Evolutionary conservation across 2,329 filamentous ascomycete genomes (phyloP), one percentile per base, ranked within the genome.

Genomic region (Periconia digitata): DNA sequence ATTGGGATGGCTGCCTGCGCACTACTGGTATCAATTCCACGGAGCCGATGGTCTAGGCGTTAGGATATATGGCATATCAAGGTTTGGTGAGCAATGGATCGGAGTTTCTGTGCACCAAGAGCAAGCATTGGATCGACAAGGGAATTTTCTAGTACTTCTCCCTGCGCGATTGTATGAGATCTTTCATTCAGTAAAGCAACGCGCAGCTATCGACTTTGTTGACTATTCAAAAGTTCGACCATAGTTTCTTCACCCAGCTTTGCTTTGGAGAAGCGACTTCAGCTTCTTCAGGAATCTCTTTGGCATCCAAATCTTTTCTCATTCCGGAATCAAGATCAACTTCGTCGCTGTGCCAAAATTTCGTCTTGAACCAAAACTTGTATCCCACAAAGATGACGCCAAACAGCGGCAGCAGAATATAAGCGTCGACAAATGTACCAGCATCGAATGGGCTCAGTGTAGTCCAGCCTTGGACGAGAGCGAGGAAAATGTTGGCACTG

Each of bases 321-420:
- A 63, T 62, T 5, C 72, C 72, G 13, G 56, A 60, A 49, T 71
- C 67, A 16, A 75, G 51, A 55, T 75, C 71, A 15, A 75, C 66
- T 43, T 75, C 71, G 29, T 69, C 51, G 13, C 61, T 57, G 8
- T 61, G 55, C 58, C 60, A 62, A 41, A 66, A 71, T 13, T 50
- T 62, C 5, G 73, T 74, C 53, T 67, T 69, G 54, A 68, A 67
- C 47, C 64, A 67, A 8, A 78, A 49, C 53, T 81, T 82, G 57
- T 77, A 81, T 0, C 66, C 69, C 16, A 76, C 49, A 29, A 72
- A 76, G 20, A 79, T 73, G 2, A 77, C 46, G 1, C 69, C 66
- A 48, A 81, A 82, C 2, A 81, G 62, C 1, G 76, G 77, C 1
- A 82, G 53, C 21, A 81, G 58, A 24, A 82, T 78, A 47, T 82